Conservation (phyloP, 495 filamentous ascomycete species). For the Corynascus novoguineensis region DNA sequence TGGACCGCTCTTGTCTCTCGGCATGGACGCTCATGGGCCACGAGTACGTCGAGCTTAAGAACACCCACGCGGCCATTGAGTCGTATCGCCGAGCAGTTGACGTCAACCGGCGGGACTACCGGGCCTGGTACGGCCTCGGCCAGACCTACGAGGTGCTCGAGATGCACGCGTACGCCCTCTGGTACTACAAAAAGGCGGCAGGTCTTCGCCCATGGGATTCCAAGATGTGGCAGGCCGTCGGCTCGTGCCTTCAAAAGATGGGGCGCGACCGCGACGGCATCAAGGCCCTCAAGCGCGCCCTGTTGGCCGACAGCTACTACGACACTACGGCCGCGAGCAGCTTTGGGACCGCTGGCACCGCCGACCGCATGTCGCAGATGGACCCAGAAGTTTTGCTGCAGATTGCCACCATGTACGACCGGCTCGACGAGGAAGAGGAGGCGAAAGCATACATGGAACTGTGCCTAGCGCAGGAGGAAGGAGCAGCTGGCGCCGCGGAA, state of each 20-base stretch:
- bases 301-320: constrained; percentile 77
- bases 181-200: constrained; percentile 95
- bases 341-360: constrained; percentile 38
- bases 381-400: constrained; percentile 87
- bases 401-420: constrained; percentile 85
- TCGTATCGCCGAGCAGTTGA: constrained; percentile 94
- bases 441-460: constrained; percentile 92
- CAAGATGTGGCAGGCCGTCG: constrained; percentile 98
- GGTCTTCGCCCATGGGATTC: constrained; percentile 86
- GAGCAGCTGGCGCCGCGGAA: constrained; percentile 34
- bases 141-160: constrained; percentile 97
- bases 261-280: constrained; percentile 77
- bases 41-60: constrained; percentile 98
- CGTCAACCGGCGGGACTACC: constrained; percentile 92
- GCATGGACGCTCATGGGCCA: constrained; percentile 99
- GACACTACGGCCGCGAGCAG: constrained; percentile 48
- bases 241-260: constrained; percentile 83
- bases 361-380: constrained; percentile 50
- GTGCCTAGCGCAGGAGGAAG: constrained; percentile 82
- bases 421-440: constrained; percentile 65
- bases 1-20: constrained; percentile 85
- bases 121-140: constrained; percentile 96
- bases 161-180: constrained; percentile 93
- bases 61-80: constrained; percentile 97
- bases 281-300: constrained; percentile 86